Base-by-base conservation (phyloP, 805 yeast genomes). In the Dipodascopsis tothii region DNA sequence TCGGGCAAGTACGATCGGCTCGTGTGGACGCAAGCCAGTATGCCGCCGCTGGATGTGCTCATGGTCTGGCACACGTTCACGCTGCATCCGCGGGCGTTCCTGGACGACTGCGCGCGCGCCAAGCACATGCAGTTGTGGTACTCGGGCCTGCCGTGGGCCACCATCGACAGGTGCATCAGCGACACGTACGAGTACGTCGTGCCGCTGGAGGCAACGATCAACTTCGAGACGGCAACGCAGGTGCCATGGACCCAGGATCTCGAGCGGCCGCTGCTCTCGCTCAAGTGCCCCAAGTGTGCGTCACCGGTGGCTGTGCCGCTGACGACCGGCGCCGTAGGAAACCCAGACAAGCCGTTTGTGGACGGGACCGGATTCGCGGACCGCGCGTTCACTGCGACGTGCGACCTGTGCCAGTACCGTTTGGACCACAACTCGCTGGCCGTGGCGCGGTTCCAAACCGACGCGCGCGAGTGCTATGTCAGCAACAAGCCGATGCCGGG, bases 31-130 rank as follows among this genome's bases (percentile, higher is more conserved):
- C n/a, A n/a, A n/a, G 30, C 30, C 14, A 25, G 14, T 25, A 25
- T 53, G 35, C 54, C 56, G 21, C 56, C 57, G 2, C 5, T 52
- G 9, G 58, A 55, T 37, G 54, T 55, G 25, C 44, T 55, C 17
- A 55, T 55, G 58, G 48, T 55, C 7, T 55, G 57, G 57, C 58
- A 55, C 37, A 40, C 57, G 3, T 54, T 46, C 28, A 39, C 53
- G 48, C 44, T 53, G 39, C 53, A 53, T 41, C 58, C 58, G 14
- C 35, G 41, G n/a, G 43, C 43, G 14, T 53, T 43, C 32, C 40
- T 53, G 39, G 54, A 50, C 18, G 58, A 55, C 34, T 45, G 51
- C 21, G 23, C 36, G 21, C 36, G 49, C 9, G n/a, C 40, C 2
- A 21, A 27, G 5, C 19, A 43, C 9, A 43, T 34, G n/a, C 42